These are phyloP conservation scores for Brassica carinata DNA, from an alignment of 345 rosid genomes.

Conservation along the genomic window DNA sequence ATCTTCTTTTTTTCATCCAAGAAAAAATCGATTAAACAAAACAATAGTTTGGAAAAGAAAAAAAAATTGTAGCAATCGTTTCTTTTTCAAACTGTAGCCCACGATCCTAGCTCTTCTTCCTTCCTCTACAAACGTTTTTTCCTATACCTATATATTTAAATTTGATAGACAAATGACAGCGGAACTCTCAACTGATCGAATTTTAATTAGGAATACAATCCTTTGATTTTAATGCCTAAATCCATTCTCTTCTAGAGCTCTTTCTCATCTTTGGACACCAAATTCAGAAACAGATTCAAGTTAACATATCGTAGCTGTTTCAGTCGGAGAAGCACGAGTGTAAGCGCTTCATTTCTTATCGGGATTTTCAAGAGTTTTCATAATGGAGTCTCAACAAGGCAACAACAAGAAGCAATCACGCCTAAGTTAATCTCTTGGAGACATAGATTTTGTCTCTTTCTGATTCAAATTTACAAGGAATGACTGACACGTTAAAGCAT, in stretches of 20 bases:
- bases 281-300: conserved; percentile 36
- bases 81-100: not conserved
- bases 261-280: not conserved
- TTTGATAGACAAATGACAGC: not conserved
- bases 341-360: conserved; percentile 67
- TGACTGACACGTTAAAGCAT: conserved; percentile 55
- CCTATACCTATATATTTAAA: not conserved
- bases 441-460: conserved; percentile 51
- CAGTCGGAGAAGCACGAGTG: conserved; percentile 30
- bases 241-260: conserved; percentile 46
- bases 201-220: not conserved
- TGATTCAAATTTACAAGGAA: conserved; percentile 69
- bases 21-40: not conserved
- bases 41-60: not conserved
- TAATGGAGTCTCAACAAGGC: not conserved
- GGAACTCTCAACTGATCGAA: not conserved
- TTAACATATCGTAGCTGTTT: conserved; percentile 29
- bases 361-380: conserved; percentile 53
- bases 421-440: conserved; percentile 60
- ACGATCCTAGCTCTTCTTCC: not conserved
- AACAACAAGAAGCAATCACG: not conserved
- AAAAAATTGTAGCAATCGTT: not conserved
- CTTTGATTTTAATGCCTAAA: not conserved
- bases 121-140: not conserved
- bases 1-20: not conserved